Base-by-base conservation (phyloP, 2,329 filamentous ascomycete genomes). In the Boeremia exigua region DNA sequence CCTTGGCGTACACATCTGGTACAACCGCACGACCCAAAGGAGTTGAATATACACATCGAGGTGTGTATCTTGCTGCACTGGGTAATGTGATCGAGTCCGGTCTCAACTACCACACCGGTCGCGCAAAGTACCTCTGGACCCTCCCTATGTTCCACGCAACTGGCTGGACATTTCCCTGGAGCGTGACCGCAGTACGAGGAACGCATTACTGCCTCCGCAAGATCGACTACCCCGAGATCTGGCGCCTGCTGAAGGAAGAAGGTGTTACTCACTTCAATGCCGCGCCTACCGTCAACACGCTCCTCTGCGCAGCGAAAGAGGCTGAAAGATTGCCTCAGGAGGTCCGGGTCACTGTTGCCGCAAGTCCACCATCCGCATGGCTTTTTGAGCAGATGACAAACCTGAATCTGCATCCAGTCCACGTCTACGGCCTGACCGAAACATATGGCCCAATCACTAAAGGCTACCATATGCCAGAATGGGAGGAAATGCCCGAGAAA, bases 391-490 rank as follows among this genome's bases (percentile, higher is more conserved):
- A 92, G 72, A 99, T 99, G 95, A 89, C 88, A 55, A 79, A 80
- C 4, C 80, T 98, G 7, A 99, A 99, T 71, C 83, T 99, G 7
- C 84, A 88, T 19, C 95, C 95, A 0, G 91, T 97, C 0, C 95
- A 99, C 73, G 92, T 96, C 7, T 99, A 99, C 73, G 95, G 95
- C 34, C 70, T 88, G 66, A 88, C 86, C 1, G 88, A 98, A 78
- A 98, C 94, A 0, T 98, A 98, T 69, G 95, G 95, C 0, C 95
- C 95, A 9, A 94, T 97, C 57, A 98, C 93, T 1, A 96, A 96
- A 74, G 92, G 93, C 9, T 99, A 99, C 69, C 82, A 89, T 52
- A 84, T 98, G 78, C 91, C 92, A 0, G 81, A 84, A 28, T 99
- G 95, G 95, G 87, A 95, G n/a, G 69, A 75, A 0, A 80, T 97